phyloP scores from a whole-genome alignment of 2,329 filamentous ascomycete species.

The Alternaria rosae region DNA sequence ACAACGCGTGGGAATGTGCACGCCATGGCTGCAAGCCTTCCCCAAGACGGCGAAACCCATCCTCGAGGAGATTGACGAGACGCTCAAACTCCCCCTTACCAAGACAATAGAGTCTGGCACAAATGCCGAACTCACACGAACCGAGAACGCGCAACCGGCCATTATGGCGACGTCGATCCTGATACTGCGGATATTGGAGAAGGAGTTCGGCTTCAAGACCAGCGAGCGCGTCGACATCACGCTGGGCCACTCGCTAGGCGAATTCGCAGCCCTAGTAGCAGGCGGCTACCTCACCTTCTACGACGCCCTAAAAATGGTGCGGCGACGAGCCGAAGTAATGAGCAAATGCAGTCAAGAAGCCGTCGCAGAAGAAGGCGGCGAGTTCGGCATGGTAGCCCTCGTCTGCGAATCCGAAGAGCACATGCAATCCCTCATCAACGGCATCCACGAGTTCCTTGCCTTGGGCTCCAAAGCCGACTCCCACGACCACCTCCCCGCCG shows the following conservation, averaged over 20 bases:
- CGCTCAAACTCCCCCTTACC: constrained; percentile 77
- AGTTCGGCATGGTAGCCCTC: constrained; percentile 93
- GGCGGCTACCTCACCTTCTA: constrained; percentile 79
- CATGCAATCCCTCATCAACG: constrained; percentile 71
- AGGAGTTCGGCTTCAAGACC: constrained; percentile 80
- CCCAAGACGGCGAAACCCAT: constrained; percentile 78
- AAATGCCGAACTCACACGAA: constrained; percentile 77
- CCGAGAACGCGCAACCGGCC: constrained; percentile 88
- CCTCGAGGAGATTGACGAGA: constrained; percentile 83
- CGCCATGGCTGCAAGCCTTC: constrained; percentile 86
- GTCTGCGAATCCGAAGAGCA: constrained; percentile 82
- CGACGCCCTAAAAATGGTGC: constrained; percentile 80
- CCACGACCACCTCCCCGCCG: constrained; percentile 72
- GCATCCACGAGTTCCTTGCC: constrained; percentile 81
- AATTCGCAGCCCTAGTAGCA: constrained; percentile 89
- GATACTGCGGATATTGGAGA: constrained; percentile 85
- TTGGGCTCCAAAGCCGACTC: constrained; percentile 73
- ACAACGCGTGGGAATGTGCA: constrained; percentile 86
- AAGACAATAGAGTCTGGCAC: constrained; percentile 81
- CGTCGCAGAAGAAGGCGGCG: constrained; percentile 72
- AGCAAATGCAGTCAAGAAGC: constrained; percentile 75
- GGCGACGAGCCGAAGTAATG: constrained; percentile 83
- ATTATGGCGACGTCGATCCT: constrained; percentile 95
- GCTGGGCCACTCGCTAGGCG: constrained; percentile 88
- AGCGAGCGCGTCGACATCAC: constrained; percentile 78